Percentiles rank a stretch among this genome's conserved stretches.
These are phyloP conservation scores for Collybia nuda DNA, from an alignment of 768 basidiomycete species.

Conservation along the genomic window DNA sequence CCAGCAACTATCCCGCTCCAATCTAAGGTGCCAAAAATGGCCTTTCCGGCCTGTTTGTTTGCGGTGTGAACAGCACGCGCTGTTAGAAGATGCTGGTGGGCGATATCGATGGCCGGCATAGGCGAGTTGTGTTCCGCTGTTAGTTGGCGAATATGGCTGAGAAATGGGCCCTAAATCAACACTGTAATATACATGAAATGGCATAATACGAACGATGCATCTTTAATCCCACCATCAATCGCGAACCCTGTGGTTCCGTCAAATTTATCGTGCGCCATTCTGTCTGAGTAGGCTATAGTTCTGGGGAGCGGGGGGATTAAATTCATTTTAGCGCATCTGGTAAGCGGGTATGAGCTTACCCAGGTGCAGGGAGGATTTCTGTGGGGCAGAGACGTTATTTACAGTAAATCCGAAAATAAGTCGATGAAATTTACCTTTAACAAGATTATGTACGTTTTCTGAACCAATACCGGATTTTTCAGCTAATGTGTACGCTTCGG, in stretches of 20 bases:
- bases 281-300: constrained; percentile 56
- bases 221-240: constrained; percentile 87
- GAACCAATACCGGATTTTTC: constrained; percentile 82
- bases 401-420: neutral
- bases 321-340: constrained; percentile 1
- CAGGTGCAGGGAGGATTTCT: constrained; percentile 72
- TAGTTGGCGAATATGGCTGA: constrained; percentile 68
- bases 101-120: constrained; percentile 70
- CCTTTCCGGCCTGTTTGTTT: constrained; percentile 42
- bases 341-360: constrained; percentile 30
- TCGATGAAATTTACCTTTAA: constrained; percentile 46
- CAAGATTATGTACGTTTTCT: constrained; percentile 49
- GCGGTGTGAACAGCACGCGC: constrained; percentile 69
- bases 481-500: constrained; percentile 82
- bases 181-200: neutral
- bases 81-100: constrained; percentile 77
- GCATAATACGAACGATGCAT: constrained; percentile 54
- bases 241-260: constrained; percentile 75
- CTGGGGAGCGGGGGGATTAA: constrained; percentile 27
- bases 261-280: constrained; percentile 74
- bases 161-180: neutral
- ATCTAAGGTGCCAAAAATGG: constrained; percentile 60
- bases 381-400: constrained; percentile 4
- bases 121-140: constrained; percentile 65
- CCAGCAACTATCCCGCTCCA: constrained; percentile 85